Evolutionary conservation across 352 stramenopile species (phyloP).

Genomic region (Globisporangium perplexum): DNA sequence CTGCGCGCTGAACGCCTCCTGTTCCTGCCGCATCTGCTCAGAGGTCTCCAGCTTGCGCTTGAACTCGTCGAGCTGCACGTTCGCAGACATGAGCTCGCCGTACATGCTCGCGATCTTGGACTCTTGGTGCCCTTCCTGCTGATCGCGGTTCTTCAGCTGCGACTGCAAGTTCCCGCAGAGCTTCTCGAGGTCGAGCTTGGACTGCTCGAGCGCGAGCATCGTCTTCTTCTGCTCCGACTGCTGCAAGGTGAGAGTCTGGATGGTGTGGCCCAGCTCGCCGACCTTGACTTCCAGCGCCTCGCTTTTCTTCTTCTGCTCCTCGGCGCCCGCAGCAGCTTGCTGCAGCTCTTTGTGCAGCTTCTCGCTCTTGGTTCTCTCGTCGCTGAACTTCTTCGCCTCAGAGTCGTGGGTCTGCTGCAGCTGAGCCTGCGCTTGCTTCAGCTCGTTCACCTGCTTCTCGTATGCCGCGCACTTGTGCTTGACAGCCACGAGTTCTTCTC

Average conservation of each 20-base stretch:
- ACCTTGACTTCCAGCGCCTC: conserved; percentile 40
- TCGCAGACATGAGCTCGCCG: conserved; percentile 68
- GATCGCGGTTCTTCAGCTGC: conserved; percentile 54
- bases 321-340: conserved; percentile 14
- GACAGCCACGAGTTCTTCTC: conserved; percentile 55
- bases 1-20: conserved; percentile 44
- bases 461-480: conserved; percentile 39
- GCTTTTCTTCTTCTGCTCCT: conserved; percentile 48
- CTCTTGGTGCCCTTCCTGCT: conserved; percentile 61
- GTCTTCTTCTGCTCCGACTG: conserved; percentile 49
- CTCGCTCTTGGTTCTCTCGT: conserved; percentile 28
- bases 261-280: conserved; percentile 42
- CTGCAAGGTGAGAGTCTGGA: conserved; percentile 58
- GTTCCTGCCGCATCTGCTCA: conserved; percentile 61
- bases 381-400: conserved; percentile 16
- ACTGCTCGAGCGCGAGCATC: conserved; percentile 48
- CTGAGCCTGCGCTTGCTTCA: conserved; percentile 5
- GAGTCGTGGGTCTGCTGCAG: conserved; percentile 9
- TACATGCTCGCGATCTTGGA: conserved; percentile 60
- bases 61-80: conserved; percentile 70
- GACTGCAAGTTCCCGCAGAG: conserved; percentile 44
- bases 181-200: conserved; percentile 64
- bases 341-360: conserved; percentile 46
- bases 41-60: conserved; percentile 60
- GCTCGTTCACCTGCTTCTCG: conserved; percentile 24